Base-by-base conservation (phyloP, 1,139 yeast species). In the Lodderomyces elongisporus region DNA sequence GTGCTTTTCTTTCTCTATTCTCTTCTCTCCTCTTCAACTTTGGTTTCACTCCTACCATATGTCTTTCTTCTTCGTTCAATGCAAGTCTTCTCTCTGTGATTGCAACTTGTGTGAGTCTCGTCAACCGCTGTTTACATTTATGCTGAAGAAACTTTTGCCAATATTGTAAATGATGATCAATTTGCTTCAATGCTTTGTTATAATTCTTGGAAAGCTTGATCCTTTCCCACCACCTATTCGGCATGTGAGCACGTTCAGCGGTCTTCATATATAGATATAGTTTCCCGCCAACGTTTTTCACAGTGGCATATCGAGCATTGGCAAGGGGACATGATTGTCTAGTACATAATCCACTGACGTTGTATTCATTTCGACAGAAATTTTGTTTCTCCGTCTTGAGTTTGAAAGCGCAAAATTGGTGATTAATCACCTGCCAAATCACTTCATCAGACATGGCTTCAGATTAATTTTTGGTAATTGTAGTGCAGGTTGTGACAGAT, bases 291-390 rank as follows among this genome's bases (percentile, higher is more conserved):
- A 87, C 75, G 49, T 77, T 81, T 50, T 91, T 83, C 33, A 91
- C 94, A 0, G 98, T 91, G 23, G 98, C 97, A 61, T 91, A 91
- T 52, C 88, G 78, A 21, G 97, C 85, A 56, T 91, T 91, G 18
- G 98, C 98, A 40, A 91, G 67, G 3, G 98, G 98, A 57, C 98
- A 91, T 12, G 96, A 85, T 57, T 82, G 91, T 53, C 98, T 78
- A 35, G 79, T 75, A 59, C 98, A 91, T 39, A 91, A 70, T 43
- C 98, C 98, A 41, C 88, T 73, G 24, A 85, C 95, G 52, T 87
- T 87, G 61, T 82, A 85, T 55, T 85, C 95, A 52, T 87, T 85
- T 50, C 94, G 69, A 61, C 95, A 85, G 56, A 85, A 85, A 49
- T 77, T 80, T 56, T 85, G 95, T 52, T 81, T 83, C 44, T 81